Conservation (phyloP, 805 yeast genomes). For the Scheffersomyces coipomensis region DNA sequence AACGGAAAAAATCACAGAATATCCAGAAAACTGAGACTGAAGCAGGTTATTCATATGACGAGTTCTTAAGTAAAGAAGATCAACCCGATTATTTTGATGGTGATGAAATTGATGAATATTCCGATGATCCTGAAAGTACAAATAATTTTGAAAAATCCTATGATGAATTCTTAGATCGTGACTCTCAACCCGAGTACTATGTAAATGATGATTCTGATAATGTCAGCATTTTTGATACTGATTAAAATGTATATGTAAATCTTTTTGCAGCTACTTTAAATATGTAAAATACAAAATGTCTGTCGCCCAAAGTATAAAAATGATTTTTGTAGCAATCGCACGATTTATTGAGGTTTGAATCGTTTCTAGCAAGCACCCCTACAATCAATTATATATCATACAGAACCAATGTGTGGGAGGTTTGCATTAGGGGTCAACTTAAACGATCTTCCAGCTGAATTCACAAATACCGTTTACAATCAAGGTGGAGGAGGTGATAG, state of each 20-base stretch:
- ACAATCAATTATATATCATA: not conserved
- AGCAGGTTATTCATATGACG: slow-evolving; percentile 22
- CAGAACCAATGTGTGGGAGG: slow-evolving; percentile 58
- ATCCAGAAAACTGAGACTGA: not conserved
- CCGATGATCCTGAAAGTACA: slow-evolving; percentile 33
- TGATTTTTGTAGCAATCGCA: no score
- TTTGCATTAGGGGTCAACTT: slow-evolving; percentile 45
- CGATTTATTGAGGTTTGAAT: no score
- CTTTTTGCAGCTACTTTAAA: no score
- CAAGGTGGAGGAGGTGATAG: slow-evolving; percentile 7
- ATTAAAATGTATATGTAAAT: no score
- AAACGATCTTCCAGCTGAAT: slow-evolving; percentile 25
- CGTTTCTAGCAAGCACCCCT: no score
- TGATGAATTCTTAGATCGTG: slow-evolving; percentile 29
- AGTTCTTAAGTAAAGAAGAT: slow-evolving; percentile 32
- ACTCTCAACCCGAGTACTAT: slow-evolving; percentile 21
- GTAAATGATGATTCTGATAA: slow-evolving; percentile 5
- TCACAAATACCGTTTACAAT: slow-evolving; percentile 20
- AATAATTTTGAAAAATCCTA: slow-evolving; percentile 33
- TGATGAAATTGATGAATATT: slow-evolving; percentile 22
- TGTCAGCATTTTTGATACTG: no score
- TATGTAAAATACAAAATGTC: no score
- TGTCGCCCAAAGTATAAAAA: no score
- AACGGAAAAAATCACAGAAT: not conserved
- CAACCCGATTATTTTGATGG: slow-evolving; percentile 42